A percentile compares a stretch with the other conserved stretches of the same genome.
These are phyloP conservation scores for Heliocybe sulcata DNA, from an alignment of 1,284 basidiomycete genomes.

Conservation along the genomic window DNA sequence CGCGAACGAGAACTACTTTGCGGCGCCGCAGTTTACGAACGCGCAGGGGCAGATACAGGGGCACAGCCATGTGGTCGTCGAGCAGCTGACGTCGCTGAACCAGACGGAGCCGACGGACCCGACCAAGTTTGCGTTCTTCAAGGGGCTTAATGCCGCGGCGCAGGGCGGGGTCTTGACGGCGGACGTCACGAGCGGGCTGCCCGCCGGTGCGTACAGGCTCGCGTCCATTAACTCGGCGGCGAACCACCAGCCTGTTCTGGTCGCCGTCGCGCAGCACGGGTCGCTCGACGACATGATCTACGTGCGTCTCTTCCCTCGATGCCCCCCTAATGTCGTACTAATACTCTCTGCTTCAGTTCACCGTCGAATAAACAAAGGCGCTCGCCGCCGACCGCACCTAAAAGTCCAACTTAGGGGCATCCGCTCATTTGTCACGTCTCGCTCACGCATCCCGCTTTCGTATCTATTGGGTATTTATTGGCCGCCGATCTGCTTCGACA, in stretches of 20 bases:
- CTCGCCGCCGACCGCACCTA: neutral
- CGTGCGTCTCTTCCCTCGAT: constrained; percentile 28
- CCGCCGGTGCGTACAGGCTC: constrained; percentile 49
- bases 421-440: neutral
- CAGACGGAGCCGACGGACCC: constrained; percentile 42
- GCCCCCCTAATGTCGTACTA: neutral
- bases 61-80: constrained; percentile 54
- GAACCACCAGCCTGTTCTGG: constrained; percentile 54
- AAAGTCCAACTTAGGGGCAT: neutral
- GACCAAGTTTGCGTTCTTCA: constrained; percentile 51
- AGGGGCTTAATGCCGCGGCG: constrained; percentile 41
- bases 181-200: constrained; percentile 51
- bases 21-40: constrained; percentile 38
- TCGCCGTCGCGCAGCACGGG: constrained; percentile 53
- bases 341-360: neutral
- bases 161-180: constrained; percentile 44
- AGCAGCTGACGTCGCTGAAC: constrained; percentile 33
- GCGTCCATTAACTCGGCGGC: constrained; percentile 42
- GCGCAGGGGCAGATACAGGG: constrained; percentile 35
- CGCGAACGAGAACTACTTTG: constrained; percentile 40
- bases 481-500: neutral
- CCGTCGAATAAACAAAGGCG: neutral
- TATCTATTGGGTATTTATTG: constrained; percentile 1
- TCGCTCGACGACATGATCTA: constrained; percentile 56
- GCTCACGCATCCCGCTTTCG: neutral